Base-by-base conservation (phyloP, 2,329 filamentous ascomycete genomes). In the Aquanectria penicillioides region DNA sequence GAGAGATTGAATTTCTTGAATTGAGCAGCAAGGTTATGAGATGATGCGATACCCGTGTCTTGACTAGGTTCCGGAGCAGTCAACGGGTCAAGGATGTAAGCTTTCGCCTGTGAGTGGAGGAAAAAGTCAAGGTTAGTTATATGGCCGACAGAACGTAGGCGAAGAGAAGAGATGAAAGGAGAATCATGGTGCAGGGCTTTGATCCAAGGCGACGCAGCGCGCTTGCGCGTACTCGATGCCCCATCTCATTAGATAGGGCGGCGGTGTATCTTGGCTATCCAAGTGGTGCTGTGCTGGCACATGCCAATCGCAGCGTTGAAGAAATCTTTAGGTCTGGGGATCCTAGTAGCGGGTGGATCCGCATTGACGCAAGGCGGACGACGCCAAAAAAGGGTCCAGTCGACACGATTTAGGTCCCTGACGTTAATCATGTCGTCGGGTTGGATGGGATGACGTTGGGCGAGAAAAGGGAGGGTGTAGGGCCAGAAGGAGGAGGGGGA, bases 11-110 rank as follows among this genome's bases (percentile, higher is more conserved):
- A 58, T 17, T 53, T 61, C 29, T 54, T 63, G 6, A 66, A 40
- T 34, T 64, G 60, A 33, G 66, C 59, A n/a, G 67, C 58, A 36
- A 69, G 62, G 40, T 44, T 64, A 36, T 66, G 59, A 23, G 64
- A 68, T 44, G 66, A 62, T 52, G 64, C 62, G 36, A 69, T 53
- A 7, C 89, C 88, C 43, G 86, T 89, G 71, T 90, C 86, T 61
- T 89, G 84, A 59, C 81, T 86, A 12, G 89, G 89, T 61, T 91
- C 87, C 9, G 87, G 88, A 18, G 83, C 88, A 67, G 81, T 87
- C 61, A 93, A 78, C 63, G 90, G 90, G 67, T 90, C 88, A 64
- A 92, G 84, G 38, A 93, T 79, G 70, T 89, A 88, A 69, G 86
- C 83, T 50, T 82, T 79, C 37, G 89, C 87, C 89, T 92, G 70